A percentile compares a stretch with the other conserved stretches of the same genome.
These are phyloP conservation scores for Metarhizium humberi DNA, from an alignment of 2,329 filamentous ascomycete species.

Conservation along the genomic window DNA sequence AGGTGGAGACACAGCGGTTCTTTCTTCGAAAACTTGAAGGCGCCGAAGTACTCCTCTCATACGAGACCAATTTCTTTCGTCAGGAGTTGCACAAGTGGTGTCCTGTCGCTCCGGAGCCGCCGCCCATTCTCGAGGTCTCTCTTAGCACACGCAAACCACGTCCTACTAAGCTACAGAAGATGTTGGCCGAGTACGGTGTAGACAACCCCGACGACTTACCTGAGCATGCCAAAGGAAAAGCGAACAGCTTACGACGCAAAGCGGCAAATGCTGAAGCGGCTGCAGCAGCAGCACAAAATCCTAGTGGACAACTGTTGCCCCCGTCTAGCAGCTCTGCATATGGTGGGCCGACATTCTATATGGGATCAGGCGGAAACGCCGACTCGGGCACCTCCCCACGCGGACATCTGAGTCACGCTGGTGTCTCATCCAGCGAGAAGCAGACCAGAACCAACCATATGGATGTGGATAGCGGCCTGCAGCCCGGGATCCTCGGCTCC, in stretches of 20 bases:
- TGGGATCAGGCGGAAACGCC: conserved; percentile 8
- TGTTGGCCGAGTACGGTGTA: conserved; percentile 81
- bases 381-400: conserved; percentile 6
- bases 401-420: neutral
- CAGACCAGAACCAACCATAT: conserved; percentile 26
- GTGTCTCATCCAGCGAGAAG: conserved; percentile 8
- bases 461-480: conserved; percentile 29
- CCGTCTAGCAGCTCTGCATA: conserved; percentile 14
- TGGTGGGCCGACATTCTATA: conserved; percentile 16
- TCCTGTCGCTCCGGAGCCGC: conserved; percentile 76
- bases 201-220: conserved; percentile 87
- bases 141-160: conserved; percentile 90
- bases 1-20: conserved; percentile 84
- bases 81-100: conserved; percentile 94
- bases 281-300: conserved; percentile 12
- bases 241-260: conserved; percentile 64
- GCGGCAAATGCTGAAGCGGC: conserved; percentile 47
- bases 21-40: conserved; percentile 96
- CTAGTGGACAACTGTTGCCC: conserved; percentile 11
- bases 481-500: conserved; percentile 33
- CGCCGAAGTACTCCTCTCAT: conserved; percentile 81
- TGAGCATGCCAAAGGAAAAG: conserved; percentile 70
- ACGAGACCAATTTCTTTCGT: conserved; percentile 96
- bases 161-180: conserved; percentile 93
- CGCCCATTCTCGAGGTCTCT: conserved; percentile 77